Conservation (phyloP, 176 grass and related monocot species). For the Cocos nucifera region DNA sequence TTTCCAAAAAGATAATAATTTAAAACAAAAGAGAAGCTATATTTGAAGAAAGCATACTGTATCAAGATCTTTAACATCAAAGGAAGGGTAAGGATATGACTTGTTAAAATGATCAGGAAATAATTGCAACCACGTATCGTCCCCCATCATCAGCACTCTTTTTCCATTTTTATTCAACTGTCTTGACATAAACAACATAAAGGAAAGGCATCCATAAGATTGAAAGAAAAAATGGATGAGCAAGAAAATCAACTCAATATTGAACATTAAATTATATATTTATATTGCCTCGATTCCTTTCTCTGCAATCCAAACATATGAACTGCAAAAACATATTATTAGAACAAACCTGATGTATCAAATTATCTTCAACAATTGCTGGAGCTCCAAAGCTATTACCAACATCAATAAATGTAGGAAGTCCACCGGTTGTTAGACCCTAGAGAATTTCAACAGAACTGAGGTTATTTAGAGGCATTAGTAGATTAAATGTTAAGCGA, state of each 20-base stretch:
- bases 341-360: constrained; percentile 81
- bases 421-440: constrained; percentile 83
- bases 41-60: constrained; percentile 43
- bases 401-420: constrained; percentile 96
- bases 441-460: constrained; percentile 18
- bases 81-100: constrained; percentile 92
- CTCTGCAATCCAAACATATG: too few species aligned
- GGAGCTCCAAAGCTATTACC: constrained; percentile 93
- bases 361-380: constrained; percentile 92
- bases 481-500: not conserved
- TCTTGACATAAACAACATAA: constrained; percentile 20
- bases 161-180: constrained; percentile 76
- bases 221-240: too few species aligned
- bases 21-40: not conserved
- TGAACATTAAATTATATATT: too few species aligned
- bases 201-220: not conserved
- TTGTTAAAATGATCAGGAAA: constrained; percentile 91
- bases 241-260: too few species aligned
- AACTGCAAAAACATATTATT: too few species aligned
- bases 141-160: constrained; percentile 92
- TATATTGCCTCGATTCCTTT: too few species aligned
- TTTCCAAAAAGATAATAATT: too few species aligned
- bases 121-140: constrained; percentile 91
- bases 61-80: constrained; percentile 98
- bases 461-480: not conserved